Base-by-base conservation (phyloP, 108 stramenopile species). In the Nitzschia putrida region DNA sequence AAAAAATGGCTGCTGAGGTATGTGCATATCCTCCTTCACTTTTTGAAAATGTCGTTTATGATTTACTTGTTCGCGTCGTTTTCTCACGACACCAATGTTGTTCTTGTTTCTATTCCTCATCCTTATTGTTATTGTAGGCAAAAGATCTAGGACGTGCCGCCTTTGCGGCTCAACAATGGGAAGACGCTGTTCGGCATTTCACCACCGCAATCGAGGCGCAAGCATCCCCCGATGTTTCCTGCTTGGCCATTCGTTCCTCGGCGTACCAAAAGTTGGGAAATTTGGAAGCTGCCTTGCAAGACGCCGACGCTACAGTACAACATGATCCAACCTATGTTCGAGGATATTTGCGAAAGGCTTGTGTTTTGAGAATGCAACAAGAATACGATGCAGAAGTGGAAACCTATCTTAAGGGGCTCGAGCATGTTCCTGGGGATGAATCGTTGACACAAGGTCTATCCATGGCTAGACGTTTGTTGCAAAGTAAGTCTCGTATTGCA, bases 71-170 rank as follows among this genome's bases (percentile, higher is more conserved):
- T n/a, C n/a, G n/a, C n/a, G n/a, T n/a, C n/a, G n/a, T n/a, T n/a
- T n/a, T n/a, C n/a, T n/a, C n/a, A 34, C 29, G 4, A 34, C 29
- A 34, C 29, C 29, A 34, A 34, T 34, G 29, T 4, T 1, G 3
- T 34, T 4, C 4, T 4, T 34, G 4, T 4, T 34, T 34, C 29
- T 34, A 34, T n/a, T n/a, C n/a, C n/a, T n/a, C n/a, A n/a, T n/a
- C n/a, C n/a, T n/a, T n/a, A n/a, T 44, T 44, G 11, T 13, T 44
- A 49, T 18, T 18, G 61, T 10, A 66, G 64, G 44, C 53, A 39
- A 66, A 58, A 25, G 70, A 66, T 11, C 65, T 66, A 21, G 74
- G 69, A 7, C 75, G 73, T n/a, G 55, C 47, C 20, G 78, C 78
- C 37, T 73, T 72, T 52, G 56, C 66, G 29, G 68, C 39, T 25